Conservation (phyloP, 352 stramenopile species). For the Phytophthora sp. region DNA sequence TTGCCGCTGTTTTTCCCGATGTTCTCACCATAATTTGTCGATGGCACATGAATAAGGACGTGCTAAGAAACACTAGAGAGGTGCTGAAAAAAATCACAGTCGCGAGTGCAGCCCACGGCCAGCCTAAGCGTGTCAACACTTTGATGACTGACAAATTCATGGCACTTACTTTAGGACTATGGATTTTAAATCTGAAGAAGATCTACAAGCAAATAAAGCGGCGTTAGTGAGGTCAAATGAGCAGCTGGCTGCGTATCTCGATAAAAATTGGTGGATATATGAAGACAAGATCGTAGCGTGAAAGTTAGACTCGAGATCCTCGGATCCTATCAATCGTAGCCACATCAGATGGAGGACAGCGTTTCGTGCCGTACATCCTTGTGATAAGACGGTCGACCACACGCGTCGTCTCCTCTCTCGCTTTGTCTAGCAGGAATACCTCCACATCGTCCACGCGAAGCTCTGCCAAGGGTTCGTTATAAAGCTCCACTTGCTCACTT, state of each 20-base stretch:
- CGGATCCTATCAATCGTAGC: too few relatives aligned
- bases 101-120: not conserved
- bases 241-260: not conserved
- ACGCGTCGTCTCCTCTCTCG: too few relatives aligned
- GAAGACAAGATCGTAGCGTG: slow-evolving; percentile 2
- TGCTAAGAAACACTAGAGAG: not conserved
- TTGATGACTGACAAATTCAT: slow-evolving; percentile 1
- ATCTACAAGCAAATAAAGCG: not conserved
- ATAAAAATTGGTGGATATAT: not conserved
- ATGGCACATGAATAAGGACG: slow-evolving; percentile 9
- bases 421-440: too few relatives aligned
- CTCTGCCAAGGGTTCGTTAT: too few relatives aligned
- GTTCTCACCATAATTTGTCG: not conserved
- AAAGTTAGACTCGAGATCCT: too few relatives aligned
- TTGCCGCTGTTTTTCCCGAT: not conserved
- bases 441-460: too few relatives aligned
- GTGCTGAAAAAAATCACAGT: not conserved
- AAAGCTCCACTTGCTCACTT: too few relatives aligned
- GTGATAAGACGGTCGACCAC: too few relatives aligned
- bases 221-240: not conserved
- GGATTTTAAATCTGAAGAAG: not conserved
- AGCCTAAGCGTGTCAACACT: not conserved
- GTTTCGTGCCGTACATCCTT: too few relatives aligned
- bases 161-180: not conserved
- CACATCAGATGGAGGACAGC: too few relatives aligned